Evolutionary conservation across 2,329 filamentous ascomycete genomes (phyloP), one percentile per base, ranked within the genome.

Genomic region (Cadophora gregata): DNA sequence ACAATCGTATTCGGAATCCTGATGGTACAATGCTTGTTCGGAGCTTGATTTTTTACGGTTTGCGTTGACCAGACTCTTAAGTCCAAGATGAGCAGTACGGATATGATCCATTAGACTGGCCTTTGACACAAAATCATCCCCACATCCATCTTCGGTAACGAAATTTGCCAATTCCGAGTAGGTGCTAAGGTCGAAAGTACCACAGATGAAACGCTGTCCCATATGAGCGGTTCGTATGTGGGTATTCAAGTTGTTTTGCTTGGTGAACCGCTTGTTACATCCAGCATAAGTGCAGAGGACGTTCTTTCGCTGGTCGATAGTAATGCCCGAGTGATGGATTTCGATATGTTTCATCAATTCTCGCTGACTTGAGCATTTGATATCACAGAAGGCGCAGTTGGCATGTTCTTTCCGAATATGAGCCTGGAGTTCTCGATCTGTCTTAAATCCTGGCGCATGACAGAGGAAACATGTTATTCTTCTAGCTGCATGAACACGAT

Each of bases 391-490:
- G 48, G 86, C 81, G 77, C 95, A 98, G 80, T 87, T 75, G 81
- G 93, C 77, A 82, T 97, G 95, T 29, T 86, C 87, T 60, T 85
- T 85, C 50, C 86, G 86, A 72, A 93, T 88, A 77, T 98, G 95
- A 1, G 84, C 81, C 76, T 93, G 87, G 6, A 97, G 83, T 25
- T 91, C 84, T 6, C 85, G 81, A 69, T 91, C 87, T 0, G 91
- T 94, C 1, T 88, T 84, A 76, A 97, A 97, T 38, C 68, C 70
- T 10, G 78, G 77, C 14, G 77, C 73, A 21, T 78, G 77, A 75
- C 95, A 98, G 70, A 93, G 87, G 42, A 89, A 85, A 75, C 95
- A 97, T 81, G 88, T 93, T 79, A 91, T 93, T 64, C 87, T 85
- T 47, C 87, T 83, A 61, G 89, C 85, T 14, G 86, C 86, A 76